A percentile compares a stretch with the other conserved stretches of the same genome.
Evolutionary conservation across 345 rosid species (phyloP).

Genomic region (Pelargonium nanum): DNA sequence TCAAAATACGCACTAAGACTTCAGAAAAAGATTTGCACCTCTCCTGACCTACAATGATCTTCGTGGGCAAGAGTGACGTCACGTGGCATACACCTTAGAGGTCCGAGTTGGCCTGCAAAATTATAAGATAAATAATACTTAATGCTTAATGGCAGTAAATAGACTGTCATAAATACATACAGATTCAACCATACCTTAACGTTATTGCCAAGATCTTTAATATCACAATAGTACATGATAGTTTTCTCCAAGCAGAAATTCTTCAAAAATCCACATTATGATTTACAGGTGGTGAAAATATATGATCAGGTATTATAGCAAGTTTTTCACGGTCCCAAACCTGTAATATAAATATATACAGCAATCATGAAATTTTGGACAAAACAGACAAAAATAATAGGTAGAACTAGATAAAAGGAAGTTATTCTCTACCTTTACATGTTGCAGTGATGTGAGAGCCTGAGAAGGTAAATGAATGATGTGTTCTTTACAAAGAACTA

Average conservation of each 20-base stretch:
- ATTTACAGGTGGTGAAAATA: conserved; percentile 79
- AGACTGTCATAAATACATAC: not conserved
- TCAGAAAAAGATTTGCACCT: conserved; percentile 32
- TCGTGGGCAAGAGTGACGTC: conserved; percentile 98
- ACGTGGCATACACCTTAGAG: conserved; percentile 98
- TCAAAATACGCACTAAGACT: not conserved
- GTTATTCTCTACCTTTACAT: too few species aligned
- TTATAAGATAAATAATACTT: conserved; percentile 6
- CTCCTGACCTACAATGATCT: conserved; percentile 99
- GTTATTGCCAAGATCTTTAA: conserved; percentile 70
- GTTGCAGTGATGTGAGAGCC: too few species aligned
- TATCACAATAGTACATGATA: conserved; percentile 90
- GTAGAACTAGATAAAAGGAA: too few species aligned
- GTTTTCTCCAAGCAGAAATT: conserved; percentile 81
- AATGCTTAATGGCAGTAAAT: conserved; percentile 2
- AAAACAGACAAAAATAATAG: too few species aligned
- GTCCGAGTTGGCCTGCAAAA: conserved; percentile 79
- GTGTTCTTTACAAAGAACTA: too few species aligned
- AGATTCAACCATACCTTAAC: conserved; percentile 49
- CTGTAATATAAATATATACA: conserved; percentile 22
- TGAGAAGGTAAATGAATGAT: too few species aligned
- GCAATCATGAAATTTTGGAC: not conserved
- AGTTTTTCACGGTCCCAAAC: conserved; percentile 97
- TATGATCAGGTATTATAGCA: conserved; percentile 93
- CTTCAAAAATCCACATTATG: conserved; percentile 89